phyloP scores from a whole-genome alignment of 345 rosid species.

The Aegle marmelos region DNA sequence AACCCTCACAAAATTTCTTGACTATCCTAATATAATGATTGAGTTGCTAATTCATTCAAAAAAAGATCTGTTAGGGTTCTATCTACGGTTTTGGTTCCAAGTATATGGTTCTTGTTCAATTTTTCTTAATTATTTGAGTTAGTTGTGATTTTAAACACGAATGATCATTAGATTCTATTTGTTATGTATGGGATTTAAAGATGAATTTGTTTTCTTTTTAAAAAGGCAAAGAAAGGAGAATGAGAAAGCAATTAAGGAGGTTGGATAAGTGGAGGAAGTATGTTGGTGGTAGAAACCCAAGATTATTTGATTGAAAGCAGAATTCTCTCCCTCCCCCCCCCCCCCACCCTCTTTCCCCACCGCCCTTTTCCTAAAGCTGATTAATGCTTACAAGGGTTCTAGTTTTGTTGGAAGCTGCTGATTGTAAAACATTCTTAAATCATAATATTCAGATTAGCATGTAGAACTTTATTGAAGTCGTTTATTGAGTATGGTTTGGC shows the following conservation, averaged over 20 bases:
- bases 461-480: neutral
- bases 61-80: neutral
- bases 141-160: neutral
- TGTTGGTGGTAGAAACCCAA: neutral
- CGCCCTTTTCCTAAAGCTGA: too few species aligned
- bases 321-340: too few species aligned
- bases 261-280: neutral
- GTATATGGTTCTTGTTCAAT: neutral
- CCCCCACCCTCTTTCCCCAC: too few species aligned
- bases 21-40: neutral
- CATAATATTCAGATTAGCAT: neutral
- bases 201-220: neutral
- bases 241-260: neutral
- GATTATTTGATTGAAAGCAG: neutral
- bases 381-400: neutral
- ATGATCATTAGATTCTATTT: neutral
- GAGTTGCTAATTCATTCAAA: neutral
- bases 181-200: neutral
- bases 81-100: neutral
- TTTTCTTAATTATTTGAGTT: neutral
- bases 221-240: neutral
- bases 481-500: neutral
- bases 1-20: neutral
- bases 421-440: neutral
- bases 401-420: neutral